Evolutionary conservation across 78 protist species (phyloP).

Genomic region (Dictyostelium firmibasis): DNA sequence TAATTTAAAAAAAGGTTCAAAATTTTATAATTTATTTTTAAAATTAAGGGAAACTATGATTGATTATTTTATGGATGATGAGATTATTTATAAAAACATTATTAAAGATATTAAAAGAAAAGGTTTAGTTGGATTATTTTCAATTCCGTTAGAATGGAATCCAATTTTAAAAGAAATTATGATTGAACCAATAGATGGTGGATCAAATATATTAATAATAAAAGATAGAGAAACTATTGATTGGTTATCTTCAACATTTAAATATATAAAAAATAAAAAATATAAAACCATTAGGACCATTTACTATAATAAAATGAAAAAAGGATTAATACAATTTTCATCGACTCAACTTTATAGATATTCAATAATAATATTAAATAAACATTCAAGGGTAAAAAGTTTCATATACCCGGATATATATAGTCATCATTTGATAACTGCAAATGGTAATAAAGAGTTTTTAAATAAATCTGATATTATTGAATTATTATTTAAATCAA

Average conservation of each 20-base stretch:
- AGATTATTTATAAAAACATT: background rate
- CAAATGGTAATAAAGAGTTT: background rate
- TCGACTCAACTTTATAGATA: background rate
- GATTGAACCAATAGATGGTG: background rate
- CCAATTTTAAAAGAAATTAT: background rate
- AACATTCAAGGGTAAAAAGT: background rate
- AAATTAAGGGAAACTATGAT: background rate
- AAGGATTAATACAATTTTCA: background rate
- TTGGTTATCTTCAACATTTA: background rate
- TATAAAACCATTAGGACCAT: background rate
- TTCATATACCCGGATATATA: background rate
- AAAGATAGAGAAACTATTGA: background rate
- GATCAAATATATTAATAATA: background rate
- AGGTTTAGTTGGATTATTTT: background rate
- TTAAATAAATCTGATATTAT: background rate
- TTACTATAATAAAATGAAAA: background rate
- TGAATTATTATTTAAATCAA: background rate
- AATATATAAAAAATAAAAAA: background rate
- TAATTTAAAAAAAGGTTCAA: background rate
- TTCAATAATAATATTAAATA: background rate
- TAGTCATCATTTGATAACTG: background rate
- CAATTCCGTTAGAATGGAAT: background rate
- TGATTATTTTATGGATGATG: background rate
- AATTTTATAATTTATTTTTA: background rate
- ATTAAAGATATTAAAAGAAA: background rate